These are phyloP conservation scores for Strigomonas culicis DNA, from an alignment of 208 protist genomes.

Conservation along the genomic window DNA sequence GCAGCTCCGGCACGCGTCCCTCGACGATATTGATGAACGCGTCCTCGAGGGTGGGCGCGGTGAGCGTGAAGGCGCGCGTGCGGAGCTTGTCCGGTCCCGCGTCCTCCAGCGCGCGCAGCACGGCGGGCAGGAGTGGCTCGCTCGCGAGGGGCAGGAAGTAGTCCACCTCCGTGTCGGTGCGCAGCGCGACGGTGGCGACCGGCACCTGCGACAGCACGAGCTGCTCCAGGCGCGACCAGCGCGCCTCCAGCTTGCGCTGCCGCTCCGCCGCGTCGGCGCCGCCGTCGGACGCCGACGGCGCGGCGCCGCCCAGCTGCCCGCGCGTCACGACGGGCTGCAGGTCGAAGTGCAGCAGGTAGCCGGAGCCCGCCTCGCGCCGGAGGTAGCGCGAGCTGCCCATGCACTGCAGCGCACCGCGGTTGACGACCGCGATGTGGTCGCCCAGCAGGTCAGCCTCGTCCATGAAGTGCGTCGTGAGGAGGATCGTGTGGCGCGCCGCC, in stretches of 20 bases:
- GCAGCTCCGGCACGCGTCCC: conserved; percentile 5
- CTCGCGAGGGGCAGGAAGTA: conserved; percentile 50
- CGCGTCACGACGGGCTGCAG: conserved; percentile 1
- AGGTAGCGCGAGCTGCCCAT: conserved; percentile 56
- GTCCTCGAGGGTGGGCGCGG: conserved; percentile 72
- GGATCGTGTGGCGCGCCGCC: conserved; percentile 46
- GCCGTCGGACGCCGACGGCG: too few relatives aligned
- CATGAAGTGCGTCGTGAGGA: conserved; percentile 94
- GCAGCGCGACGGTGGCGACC: conserved; percentile 23
- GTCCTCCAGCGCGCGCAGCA: conserved; percentile 44
- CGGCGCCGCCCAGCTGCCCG: too few relatives aligned
- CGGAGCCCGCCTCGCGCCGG: conserved; percentile 56
- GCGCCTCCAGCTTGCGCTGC: not conserved
- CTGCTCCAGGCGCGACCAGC: conserved; percentile 6
- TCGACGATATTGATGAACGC: conserved; percentile 60
- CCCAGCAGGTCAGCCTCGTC: conserved; percentile 96
- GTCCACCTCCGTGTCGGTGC: conserved; percentile 34
- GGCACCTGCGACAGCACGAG: conserved; percentile 30
- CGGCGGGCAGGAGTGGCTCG: conserved; percentile 29
- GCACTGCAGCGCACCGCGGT: conserved; percentile 53
- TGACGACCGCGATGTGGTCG: conserved; percentile 91
- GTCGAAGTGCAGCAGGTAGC: conserved; percentile 53
- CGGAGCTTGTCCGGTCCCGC: conserved; percentile 17
- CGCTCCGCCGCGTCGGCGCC: conserved; percentile 12
- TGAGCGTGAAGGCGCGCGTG: conserved; percentile 48